These are phyloP conservation scores for Penicillium hordei DNA, from an alignment of 2,329 filamentous ascomycete species.

Conservation along the genomic window DNA sequence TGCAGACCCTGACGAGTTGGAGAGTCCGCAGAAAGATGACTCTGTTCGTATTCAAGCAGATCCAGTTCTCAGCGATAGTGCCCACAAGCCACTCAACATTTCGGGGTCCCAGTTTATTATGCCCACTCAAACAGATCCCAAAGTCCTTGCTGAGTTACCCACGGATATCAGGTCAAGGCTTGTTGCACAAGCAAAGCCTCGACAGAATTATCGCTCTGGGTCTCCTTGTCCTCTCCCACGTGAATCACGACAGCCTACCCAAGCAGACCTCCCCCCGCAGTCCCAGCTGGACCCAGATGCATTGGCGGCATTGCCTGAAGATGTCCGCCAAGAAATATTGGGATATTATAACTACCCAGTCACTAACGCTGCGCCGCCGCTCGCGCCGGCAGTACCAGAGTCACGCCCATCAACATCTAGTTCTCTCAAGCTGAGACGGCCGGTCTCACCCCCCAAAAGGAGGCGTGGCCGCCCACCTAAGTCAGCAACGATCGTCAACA, in stretches of 20 bases:
- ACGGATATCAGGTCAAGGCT: conserved; percentile 77
- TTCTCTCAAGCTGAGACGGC: conserved; percentile 41
- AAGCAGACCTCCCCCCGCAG: conserved; percentile 55
- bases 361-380: conserved; percentile 24
- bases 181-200: conserved; percentile 55
- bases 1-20: conserved; percentile 52
- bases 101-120: conserved; percentile 89
- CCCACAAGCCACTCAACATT: conserved; percentile 70
- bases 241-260: conserved; percentile 21
- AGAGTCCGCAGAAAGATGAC: conserved; percentile 43
- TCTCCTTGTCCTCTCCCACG: conserved; percentile 39
- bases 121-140: conserved; percentile 74
- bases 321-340: conserved; percentile 81
- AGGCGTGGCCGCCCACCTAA: conserved; percentile 55
- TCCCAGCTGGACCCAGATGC: conserved; percentile 84
- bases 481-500: conserved; percentile 53
- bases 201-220: conserved; percentile 21
- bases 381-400: conserved; percentile 44
- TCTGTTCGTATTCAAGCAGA: conserved; percentile 31
- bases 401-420: conserved; percentile 45
- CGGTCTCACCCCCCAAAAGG: conserved; percentile 67
- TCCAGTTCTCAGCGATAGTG: conserved; percentile 36
- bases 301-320: conserved; percentile 77
- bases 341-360: conserved; percentile 60
- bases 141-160: conserved; percentile 80